These are phyloP conservation scores for Tubosaeta sp. DNA, from an alignment of 768 basidiomycete genomes.

Conservation along the genomic window DNA sequence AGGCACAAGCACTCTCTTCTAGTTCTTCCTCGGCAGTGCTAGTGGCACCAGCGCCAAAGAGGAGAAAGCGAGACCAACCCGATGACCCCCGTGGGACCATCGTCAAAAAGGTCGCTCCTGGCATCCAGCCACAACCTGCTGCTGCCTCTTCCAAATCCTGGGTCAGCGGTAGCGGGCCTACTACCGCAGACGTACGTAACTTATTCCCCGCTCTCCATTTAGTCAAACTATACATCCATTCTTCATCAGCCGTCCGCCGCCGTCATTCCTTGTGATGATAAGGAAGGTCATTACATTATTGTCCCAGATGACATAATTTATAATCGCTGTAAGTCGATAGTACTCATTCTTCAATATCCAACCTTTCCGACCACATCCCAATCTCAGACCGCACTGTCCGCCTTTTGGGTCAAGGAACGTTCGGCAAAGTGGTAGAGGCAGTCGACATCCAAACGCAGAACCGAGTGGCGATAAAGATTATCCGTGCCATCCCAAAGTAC, in stretches of 20 bases:
- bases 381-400: constrained; percentile 82
- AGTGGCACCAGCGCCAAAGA: constrained; percentile 73
- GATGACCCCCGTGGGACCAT: constrained; percentile 69
- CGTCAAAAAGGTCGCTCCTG: constrained; percentile 56
- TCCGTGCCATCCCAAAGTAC: constrained; percentile 97
- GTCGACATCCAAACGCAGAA: constrained; percentile 70
- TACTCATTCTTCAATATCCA: constrained; percentile 1
- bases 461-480: constrained; percentile 96
- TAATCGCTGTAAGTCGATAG: constrained; percentile 67
- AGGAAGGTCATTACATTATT: constrained; percentile 98
- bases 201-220: constrained; percentile 5
- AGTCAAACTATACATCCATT: constrained; percentile 20
- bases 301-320: constrained; percentile 86
- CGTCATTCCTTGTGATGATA: constrained; percentile 83
- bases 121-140: constrained; percentile 47
- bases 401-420: constrained; percentile 94
- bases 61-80: constrained; percentile 73
- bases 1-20: constrained; percentile 73
- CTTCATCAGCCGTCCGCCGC: constrained; percentile 56
- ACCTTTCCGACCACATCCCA: constrained; percentile 13
- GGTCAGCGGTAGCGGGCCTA: constrained; percentile 60
- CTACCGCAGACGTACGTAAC: constrained; percentile 63
- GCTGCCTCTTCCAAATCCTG: constrained; percentile 57
- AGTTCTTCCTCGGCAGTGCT: constrained; percentile 59
- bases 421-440: constrained; percentile 97